Evolutionary conservation across 352 stramenopile species (phyloP).

Genomic region (Phytopythium helicoides): DNA sequence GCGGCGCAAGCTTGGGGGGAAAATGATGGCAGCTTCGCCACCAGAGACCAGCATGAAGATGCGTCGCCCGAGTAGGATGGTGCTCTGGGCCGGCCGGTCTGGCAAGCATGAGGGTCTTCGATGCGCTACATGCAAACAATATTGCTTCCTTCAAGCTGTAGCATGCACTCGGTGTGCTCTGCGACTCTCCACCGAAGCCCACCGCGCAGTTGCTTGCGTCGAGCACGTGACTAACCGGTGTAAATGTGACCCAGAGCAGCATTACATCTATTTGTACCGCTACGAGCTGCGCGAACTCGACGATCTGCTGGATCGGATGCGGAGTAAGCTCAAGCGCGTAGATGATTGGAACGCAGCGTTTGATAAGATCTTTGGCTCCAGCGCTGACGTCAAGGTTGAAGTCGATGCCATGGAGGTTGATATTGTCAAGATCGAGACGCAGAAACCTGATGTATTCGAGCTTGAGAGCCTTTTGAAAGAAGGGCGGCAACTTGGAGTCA

Average conservation of each 20-base stretch:
- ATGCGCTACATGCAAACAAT: slow-evolving; percentile 77
- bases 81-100: slow-evolving; percentile 77
- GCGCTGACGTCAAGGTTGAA: not conserved
- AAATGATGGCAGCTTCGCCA: slow-evolving; percentile 26
- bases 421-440: not conserved
- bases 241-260: slow-evolving; percentile 49
- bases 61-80: slow-evolving; percentile 58
- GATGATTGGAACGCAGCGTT: slow-evolving; percentile 42
- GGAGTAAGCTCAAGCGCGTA: slow-evolving; percentile 27
- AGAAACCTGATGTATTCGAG: slow-evolving; percentile 14
- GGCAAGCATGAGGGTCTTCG: slow-evolving; percentile 75
- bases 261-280: slow-evolving; percentile 66
- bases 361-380: slow-evolving; percentile 14
- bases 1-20: slow-evolving; percentile 14
- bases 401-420: no score
- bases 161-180: slow-evolving; percentile 61
- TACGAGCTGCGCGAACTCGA: slow-evolving; percentile 41
- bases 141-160: slow-evolving; percentile 83
- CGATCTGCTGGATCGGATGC: slow-evolving; percentile 30
- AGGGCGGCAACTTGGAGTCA: slow-evolving; percentile 8
- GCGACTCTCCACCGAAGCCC: slow-evolving; percentile 30
- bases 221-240: slow-evolving; percentile 81
- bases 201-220: slow-evolving; percentile 62
- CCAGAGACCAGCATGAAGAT: slow-evolving; percentile 6
- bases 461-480: slow-evolving; percentile 30